These are phyloP conservation scores for Schwanniomyces pseudopolymorphus DNA, from an alignment of 805 yeast genomes.

Conservation along the genomic window DNA sequence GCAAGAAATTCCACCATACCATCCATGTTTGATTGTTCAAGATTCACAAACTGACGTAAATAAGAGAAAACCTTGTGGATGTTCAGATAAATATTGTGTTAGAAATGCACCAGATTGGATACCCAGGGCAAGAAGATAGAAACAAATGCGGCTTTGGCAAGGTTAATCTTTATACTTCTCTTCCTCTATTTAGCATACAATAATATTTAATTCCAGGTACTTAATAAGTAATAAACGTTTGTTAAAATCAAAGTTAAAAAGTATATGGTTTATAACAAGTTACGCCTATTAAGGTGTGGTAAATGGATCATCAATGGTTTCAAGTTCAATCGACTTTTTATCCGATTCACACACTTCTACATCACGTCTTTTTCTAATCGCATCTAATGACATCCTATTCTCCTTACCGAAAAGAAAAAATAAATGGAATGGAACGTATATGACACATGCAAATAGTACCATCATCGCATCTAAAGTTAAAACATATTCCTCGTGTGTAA, in stretches of 20 bases:
- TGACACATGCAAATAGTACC: slow-evolving; percentile 21
- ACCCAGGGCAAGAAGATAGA: slow-evolving; percentile 24
- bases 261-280: no score
- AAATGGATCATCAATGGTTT: not conserved
- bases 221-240: no score
- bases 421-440: slow-evolving; percentile 53
- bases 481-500: slow-evolving; percentile 47
- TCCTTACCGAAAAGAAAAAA: slow-evolving; percentile 58
- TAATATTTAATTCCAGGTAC: no score
- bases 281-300: not conserved
- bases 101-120: slow-evolving; percentile 42
- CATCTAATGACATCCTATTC: slow-evolving; percentile 7
- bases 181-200: no score
- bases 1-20: slow-evolving; percentile 46
- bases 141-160: no score
- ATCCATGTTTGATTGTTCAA: slow-evolving; percentile 58
- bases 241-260: no score
- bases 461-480: slow-evolving; percentile 30
- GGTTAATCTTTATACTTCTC: no score
- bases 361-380: slow-evolving; percentile 1
- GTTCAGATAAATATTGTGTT: slow-evolving; percentile 40
- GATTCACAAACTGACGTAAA: slow-evolving; percentile 51
- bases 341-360: not conserved
- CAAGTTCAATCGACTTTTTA: not conserved
- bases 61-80: slow-evolving; percentile 40